These are phyloP conservation scores for Dipteronia sinensis DNA, from an alignment of 345 rosid genomes.

Conservation along the genomic window DNA sequence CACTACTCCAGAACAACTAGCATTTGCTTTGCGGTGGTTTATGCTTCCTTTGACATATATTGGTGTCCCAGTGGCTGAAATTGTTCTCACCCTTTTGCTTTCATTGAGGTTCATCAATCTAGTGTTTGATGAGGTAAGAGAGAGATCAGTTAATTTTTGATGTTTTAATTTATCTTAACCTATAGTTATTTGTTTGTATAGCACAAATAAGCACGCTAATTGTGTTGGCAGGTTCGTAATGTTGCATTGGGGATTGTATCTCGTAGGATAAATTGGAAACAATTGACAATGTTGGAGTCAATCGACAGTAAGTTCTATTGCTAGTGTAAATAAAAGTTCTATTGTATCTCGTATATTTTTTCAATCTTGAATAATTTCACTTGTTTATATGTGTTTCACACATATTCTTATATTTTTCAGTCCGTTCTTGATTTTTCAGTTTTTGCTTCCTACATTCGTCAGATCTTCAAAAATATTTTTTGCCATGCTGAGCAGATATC, in stretches of 20 bases:
- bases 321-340: neutral
- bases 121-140: constrained; percentile 84
- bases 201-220: neutral
- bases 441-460: constrained; percentile 74
- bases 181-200: neutral
- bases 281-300: constrained; percentile 75
- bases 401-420: constrained; percentile 3
- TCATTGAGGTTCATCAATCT: constrained; percentile 87
- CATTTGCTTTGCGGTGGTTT: constrained; percentile 84
- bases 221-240: constrained; percentile 63
- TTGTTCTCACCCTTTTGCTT: constrained; percentile 79
- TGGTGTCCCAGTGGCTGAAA: constrained; percentile 91
- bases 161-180: neutral
- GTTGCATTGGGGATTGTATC: constrained; percentile 90
- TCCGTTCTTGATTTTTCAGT: constrained; percentile 47
- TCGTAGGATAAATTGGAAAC: constrained; percentile 87
- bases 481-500: constrained; percentile 94
- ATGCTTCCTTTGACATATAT: constrained; percentile 68
- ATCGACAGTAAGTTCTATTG: constrained; percentile 63
- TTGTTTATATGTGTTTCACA: constrained; percentile 5
- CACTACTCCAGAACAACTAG: constrained; percentile 93
- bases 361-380: neutral
- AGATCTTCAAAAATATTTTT: constrained; percentile 89
- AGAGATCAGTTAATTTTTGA: neutral
- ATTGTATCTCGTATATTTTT: neutral